phyloP scores from a whole-genome alignment of 768 basidiomycete species.

The Nidula microcarpa region DNA sequence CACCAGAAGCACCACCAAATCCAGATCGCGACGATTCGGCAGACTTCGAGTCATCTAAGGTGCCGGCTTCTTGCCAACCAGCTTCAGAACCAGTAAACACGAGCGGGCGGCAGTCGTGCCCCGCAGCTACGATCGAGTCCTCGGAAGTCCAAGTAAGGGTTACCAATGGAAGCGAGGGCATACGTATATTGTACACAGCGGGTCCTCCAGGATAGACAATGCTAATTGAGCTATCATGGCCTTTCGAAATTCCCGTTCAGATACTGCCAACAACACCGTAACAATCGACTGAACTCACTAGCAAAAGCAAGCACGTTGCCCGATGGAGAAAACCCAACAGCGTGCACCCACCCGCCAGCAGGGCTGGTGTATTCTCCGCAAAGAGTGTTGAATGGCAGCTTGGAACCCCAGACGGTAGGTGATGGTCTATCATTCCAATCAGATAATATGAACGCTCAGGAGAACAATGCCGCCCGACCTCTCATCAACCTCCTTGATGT shows the following conservation, averaged over 20 bases:
- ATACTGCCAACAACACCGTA: neutral
- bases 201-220: constrained; percentile 89
- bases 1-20: constrained; percentile 38
- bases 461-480: constrained; percentile 41
- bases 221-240: constrained; percentile 92
- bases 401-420: constrained; percentile 95
- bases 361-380: constrained; percentile 92
- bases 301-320: constrained; percentile 94
- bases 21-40: constrained; percentile 38
- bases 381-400: constrained; percentile 95
- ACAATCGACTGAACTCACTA: constrained; percentile 50
- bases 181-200: constrained; percentile 67
- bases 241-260: constrained; percentile 32
- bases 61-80: constrained; percentile 80
- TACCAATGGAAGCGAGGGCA: constrained; percentile 76
- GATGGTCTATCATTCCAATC: constrained; percentile 54
- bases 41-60: constrained; percentile 73
- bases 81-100: constrained; percentile 72
- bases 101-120: constrained; percentile 96
- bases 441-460: too few relatives aligned
- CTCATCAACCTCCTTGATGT: constrained; percentile 97
- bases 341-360: constrained; percentile 95
- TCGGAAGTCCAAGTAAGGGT: constrained; percentile 87
- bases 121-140: constrained; percentile 81
- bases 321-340: constrained; percentile 93